A percentile compares a stretch with the other conserved stretches of the same genome.
Conservation (phyloP, 352 stramenopile genomes). For the Pelagophyceae sp. region DNA sequence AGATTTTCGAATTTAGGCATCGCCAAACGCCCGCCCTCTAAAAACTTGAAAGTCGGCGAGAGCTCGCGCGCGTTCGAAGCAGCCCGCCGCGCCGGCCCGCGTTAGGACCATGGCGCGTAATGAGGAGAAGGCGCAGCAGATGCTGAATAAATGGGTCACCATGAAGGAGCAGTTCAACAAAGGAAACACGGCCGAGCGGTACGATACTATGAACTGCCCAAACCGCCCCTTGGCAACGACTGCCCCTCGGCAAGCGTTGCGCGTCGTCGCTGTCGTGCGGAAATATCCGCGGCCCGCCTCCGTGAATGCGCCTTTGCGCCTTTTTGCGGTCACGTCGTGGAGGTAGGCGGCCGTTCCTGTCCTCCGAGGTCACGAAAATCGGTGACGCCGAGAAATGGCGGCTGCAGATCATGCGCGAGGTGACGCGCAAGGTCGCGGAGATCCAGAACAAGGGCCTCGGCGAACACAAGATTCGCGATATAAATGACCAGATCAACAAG, state of each 20-base stretch:
- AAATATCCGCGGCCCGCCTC: neutral
- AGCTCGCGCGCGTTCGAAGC: no score
- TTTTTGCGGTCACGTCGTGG: no score
- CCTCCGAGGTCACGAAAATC: slow-evolving; percentile 82
- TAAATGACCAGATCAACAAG: slow-evolving; percentile 98
- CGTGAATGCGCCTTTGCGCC: slow-evolving; percentile 36
- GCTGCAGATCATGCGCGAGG: slow-evolving; percentile 84
- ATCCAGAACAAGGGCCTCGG: slow-evolving; percentile 91
- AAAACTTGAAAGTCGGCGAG: no score
- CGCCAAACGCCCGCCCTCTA: no score
- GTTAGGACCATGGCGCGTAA: slow-evolving; percentile 82
- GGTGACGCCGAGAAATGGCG: slow-evolving; percentile 82
- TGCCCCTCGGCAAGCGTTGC: neutral
- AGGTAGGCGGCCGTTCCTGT: slow-evolving; percentile 81
- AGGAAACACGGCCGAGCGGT: slow-evolving; percentile 39
- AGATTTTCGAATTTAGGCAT: no score
- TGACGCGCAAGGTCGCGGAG: slow-evolving; percentile 83
- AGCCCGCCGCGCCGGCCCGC: no score
- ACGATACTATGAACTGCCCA: no score
- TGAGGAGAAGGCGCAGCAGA: slow-evolving; percentile 92
- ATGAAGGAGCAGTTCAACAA: slow-evolving; percentile 85
- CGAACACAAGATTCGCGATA: slow-evolving; percentile 88
- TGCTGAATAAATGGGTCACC: slow-evolving; percentile 95
- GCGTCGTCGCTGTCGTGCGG: neutral
- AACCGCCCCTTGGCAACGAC: neutral